Evolutionary conservation across 73 alveolate genomes (phyloP).

Genomic region (Paramecium biaurelia): DNA sequence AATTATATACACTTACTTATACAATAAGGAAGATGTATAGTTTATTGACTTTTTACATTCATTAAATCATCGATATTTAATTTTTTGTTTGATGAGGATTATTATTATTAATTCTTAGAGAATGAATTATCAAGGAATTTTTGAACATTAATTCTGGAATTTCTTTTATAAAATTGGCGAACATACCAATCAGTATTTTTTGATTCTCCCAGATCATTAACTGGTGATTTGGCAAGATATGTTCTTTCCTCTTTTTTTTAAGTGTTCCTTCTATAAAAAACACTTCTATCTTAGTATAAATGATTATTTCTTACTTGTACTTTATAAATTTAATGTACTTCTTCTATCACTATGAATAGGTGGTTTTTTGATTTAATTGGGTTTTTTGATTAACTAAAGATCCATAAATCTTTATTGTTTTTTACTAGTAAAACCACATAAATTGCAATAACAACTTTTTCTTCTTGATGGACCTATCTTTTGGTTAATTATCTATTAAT

Average conservation of each 20-base stretch:
- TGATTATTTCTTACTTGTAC: background rate
- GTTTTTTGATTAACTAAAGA: background rate
- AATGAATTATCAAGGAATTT: background rate
- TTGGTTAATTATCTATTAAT: background rate
- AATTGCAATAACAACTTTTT: background rate
- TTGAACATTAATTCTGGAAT: background rate
- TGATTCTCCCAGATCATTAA: background rate
- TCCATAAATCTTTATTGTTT: background rate
- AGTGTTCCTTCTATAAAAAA: background rate
- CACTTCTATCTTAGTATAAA: background rate
- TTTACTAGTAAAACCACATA: background rate
- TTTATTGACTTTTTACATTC: background rate
- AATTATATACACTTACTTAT: background rate
- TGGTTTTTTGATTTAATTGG: background rate
- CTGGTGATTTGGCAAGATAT: background rate
- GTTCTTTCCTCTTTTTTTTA: background rate
- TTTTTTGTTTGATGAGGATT: background rate
- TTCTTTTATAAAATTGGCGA: background rate
- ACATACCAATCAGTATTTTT: background rate
- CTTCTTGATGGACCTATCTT: background rate
- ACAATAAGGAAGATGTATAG: background rate
- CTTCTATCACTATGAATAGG: background rate
- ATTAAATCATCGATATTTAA: background rate
- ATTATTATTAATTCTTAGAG: background rate
- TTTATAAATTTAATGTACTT: background rate